Percentiles rank a stretch among this genome's conserved stretches.
Evolutionary conservation across 768 basidiomycete species (phyloP).

Genomic region (Coprinellus micaceus): DNA sequence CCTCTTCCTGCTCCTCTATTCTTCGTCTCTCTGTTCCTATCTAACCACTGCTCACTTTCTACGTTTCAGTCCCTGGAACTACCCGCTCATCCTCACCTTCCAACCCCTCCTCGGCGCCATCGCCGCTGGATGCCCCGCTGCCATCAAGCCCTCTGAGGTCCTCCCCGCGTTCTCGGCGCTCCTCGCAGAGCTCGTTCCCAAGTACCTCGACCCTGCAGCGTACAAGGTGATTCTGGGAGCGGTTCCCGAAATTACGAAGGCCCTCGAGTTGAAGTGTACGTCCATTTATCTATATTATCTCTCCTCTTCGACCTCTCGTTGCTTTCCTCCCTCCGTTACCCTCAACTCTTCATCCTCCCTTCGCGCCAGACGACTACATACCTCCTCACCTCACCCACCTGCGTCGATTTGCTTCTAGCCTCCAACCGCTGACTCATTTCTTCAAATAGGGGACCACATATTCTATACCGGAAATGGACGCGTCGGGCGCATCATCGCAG

Average conservation of each 20-base stretch:
- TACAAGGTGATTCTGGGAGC: conserved; percentile 59
- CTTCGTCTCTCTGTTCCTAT: too few species aligned
- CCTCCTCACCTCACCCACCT: too few species aligned
- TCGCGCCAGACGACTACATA: too few species aligned
- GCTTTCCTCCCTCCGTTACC: neutral
- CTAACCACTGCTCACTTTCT: too few species aligned
- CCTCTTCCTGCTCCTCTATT: too few species aligned
- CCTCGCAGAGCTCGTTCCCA: conserved; percentile 51
- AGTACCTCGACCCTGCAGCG: conserved; percentile 44
- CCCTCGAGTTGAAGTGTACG: conserved; percentile 46
- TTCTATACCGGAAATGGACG: conserved; percentile 46
- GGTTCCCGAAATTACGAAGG: conserved; percentile 50
- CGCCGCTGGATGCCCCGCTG: conserved; percentile 65
- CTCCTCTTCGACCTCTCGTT: conserved; percentile 19
- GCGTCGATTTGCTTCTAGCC: too few species aligned
- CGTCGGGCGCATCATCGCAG: conserved; percentile 46
- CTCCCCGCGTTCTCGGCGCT: conserved; percentile 46
- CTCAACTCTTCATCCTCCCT: too few species aligned
- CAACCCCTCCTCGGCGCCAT: conserved; percentile 69
- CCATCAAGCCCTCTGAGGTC: conserved; percentile 67
- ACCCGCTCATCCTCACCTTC: conserved; percentile 52
- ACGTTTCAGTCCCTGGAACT: conserved; percentile 59
- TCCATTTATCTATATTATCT: neutral
- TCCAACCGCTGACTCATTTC: neutral
- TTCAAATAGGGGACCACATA: conserved; percentile 31